A percentile compares a stretch with the other conserved stretches of the same genome.
phyloP scores from a whole-genome alignment of 345 rosid genomes.

The Hibiscus tridactylites region DNA sequence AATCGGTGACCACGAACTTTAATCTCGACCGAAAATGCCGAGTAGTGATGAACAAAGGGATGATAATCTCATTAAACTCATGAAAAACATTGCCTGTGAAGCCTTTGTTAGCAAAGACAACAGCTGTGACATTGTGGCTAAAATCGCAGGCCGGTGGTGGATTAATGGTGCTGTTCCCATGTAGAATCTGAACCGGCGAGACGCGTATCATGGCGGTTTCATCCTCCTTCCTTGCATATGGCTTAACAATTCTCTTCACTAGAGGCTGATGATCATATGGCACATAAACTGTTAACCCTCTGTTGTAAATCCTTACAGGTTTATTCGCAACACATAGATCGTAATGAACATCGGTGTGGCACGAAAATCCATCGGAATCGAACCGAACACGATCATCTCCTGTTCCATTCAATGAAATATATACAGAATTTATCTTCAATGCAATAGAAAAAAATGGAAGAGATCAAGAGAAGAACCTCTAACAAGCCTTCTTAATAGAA shows the following conservation, averaged over 20 bases:
- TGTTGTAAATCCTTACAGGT: constrained; percentile 21
- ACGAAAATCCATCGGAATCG: constrained; percentile 18
- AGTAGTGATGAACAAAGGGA: constrained; percentile 36
- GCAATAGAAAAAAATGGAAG: background rate
- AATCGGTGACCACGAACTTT: constrained; percentile 28
- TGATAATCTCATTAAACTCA: constrained; percentile 30
- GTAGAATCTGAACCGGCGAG: constrained; percentile 16
- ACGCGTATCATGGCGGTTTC: constrained; percentile 11
- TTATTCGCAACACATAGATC: constrained; percentile 22
- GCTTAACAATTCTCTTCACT: constrained; percentile 6
- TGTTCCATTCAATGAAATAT: background rate
- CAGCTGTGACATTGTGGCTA: constrained; percentile 21
- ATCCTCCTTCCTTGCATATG: constrained; percentile 23
- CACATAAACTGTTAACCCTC: constrained; percentile 15
- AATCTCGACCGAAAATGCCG: constrained; percentile 21
- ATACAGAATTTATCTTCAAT: background rate
- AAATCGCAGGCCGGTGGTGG: constrained; percentile 17
- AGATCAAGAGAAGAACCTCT: background rate
- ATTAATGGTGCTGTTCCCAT: constrained; percentile 1
- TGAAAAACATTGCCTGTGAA: constrained; percentile 33
- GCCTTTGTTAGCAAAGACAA: constrained; percentile 33
- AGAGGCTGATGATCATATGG: constrained; percentile 5
- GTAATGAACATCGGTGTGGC: constrained; percentile 20
- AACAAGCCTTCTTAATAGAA: constrained; percentile 2
- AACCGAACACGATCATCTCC: constrained; percentile 25